phyloP scores from a whole-genome alignment of 73 alveolate genomes.

The Tetrahymena malaccensis region DNA sequence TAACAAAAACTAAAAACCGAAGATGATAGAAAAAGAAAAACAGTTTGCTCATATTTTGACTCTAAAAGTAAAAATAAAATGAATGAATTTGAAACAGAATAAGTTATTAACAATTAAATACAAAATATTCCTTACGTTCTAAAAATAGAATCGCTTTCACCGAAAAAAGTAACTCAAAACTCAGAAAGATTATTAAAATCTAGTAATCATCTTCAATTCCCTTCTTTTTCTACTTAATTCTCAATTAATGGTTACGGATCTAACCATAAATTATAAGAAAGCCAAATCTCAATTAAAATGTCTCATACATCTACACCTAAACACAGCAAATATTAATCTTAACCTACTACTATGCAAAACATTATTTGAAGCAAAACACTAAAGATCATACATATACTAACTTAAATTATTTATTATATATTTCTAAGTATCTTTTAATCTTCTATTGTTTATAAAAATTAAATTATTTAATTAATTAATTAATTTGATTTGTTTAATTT shows the following conservation, averaged over 20 bases:
- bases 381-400: background rate
- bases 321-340: background rate
- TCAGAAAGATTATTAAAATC: background rate
- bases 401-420: too few species aligned
- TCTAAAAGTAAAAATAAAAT: background rate
- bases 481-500: too few species aligned
- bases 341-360: background rate
- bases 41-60: background rate
- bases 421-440: background rate
- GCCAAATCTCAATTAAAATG: background rate
- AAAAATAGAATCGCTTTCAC: background rate
- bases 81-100: background rate
- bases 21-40: background rate
- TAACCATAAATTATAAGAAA: background rate
- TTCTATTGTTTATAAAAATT: too few species aligned
- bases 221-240: background rate
- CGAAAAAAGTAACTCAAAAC: background rate
- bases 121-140: background rate
- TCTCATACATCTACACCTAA: background rate
- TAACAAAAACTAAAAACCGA: background rate
- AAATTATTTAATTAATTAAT: too few species aligned
- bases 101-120: background rate
- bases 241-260: background rate
- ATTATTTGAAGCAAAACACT: background rate
- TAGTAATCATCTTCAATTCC: background rate